These are phyloP conservation scores for Termitomyces sp. DNA, from an alignment of 768 basidiomycete genomes.

Conservation along the genomic window DNA sequence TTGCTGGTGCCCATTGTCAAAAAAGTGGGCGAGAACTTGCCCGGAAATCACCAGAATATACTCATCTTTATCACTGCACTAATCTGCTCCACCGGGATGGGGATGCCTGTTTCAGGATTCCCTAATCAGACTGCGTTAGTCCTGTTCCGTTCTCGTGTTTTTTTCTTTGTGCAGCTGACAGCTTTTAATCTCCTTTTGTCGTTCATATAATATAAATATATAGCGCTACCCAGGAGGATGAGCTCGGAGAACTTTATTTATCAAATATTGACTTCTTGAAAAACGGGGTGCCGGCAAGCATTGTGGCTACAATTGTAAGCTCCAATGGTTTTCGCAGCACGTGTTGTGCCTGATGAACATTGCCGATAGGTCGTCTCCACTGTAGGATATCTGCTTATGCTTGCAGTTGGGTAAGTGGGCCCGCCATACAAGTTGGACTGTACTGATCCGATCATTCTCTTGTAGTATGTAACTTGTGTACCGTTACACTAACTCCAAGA, in stretches of 20 bases:
- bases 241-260: slow-evolving; percentile 87
- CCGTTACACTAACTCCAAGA: neutral
- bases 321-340: slow-evolving; percentile 2
- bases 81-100: slow-evolving; percentile 96
- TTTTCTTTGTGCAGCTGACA: slow-evolving; percentile 8
- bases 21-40: slow-evolving; percentile 80
- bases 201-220: neutral
- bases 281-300: slow-evolving; percentile 92
- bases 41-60: slow-evolving; percentile 65
- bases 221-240: slow-evolving; percentile 91
- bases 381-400: slow-evolving; percentile 78
- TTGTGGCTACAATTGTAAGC: slow-evolving; percentile 79
- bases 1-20: slow-evolving; percentile 96
- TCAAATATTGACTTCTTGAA: slow-evolving; percentile 86
- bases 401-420: slow-evolving; percentile 56
- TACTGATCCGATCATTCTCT: neutral
- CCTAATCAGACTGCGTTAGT: slow-evolving; percentile 96
- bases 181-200: slow-evolving; percentile 6
- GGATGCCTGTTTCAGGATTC: slow-evolving; percentile 98
- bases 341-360: slow-evolving; percentile 6
- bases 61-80: slow-evolving; percentile 92
- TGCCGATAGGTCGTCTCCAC: slow-evolving; percentile 71
- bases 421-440: neutral
- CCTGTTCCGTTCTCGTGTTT: neutral
- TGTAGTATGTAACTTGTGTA: slow-evolving; percentile 6